Base-by-base conservation (phyloP, 2,329 filamentous ascomycete species). In the Lachnellula hyalina region DNA sequence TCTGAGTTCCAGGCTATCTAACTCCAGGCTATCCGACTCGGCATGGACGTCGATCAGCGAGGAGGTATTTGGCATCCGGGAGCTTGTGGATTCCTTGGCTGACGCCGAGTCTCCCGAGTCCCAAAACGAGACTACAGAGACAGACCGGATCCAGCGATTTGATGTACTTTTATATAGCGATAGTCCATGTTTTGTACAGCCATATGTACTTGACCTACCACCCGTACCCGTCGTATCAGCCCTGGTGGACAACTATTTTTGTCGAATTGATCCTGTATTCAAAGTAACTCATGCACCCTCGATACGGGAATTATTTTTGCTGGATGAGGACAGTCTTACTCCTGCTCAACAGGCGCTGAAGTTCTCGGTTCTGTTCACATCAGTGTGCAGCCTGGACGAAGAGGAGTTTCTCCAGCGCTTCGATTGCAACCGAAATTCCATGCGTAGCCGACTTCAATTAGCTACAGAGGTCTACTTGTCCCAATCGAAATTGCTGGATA, bases 21-120 rank as follows among this genome's bases (percentile, higher is more conserved):
- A 21, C n/a, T 35, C 19, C 35, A 23, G 19, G 32, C 7, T 32
- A 5, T 15, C 50, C 2, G n/a, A 36, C 4, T 15, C 42, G 0
- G 5, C 32, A 12, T 35, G 45, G 44, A 21, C 32, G n/a, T 32
- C 44, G 2, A 47, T 53, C 23, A 47, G 17, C n/a, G 45, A 53
- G 36, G 45, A 53, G 32, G 45, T 53, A 1, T 21, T 53, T 17
- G 51, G 51, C 14, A 48, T 53, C 41, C 51, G 51, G 11, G 50
- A 48, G 35, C 36, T 53, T 4, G 25, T 53, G 5, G 45, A 48
- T 23, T 19, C 36, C 4, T 25, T 53, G 3, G 19, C 34, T 17
- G 44, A 32, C 19, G 34, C 32, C 17, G 45, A 48, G 15, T 7
- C 36, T 17, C 35, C 19, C 35, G 35, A 53, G 5, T 1, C 44